Percentiles rank a stretch among this genome's conserved stretches.
Evolutionary conservation across 192 early-diverging fungal genomes (phyloP).

Genomic region (Entomortierella beljakovae): DNA sequence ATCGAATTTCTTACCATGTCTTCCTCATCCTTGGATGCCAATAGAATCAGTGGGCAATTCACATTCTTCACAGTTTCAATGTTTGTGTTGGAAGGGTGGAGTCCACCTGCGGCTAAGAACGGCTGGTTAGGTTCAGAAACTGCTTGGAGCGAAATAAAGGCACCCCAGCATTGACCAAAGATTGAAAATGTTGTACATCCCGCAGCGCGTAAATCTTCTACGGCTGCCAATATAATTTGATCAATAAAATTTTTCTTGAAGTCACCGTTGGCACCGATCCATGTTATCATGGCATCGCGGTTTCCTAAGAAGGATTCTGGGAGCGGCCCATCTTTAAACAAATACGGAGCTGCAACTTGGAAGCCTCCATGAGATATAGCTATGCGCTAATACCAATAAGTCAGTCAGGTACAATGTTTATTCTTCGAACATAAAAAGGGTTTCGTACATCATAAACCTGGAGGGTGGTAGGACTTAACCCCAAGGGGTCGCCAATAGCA

Average conservation of each 20-base stretch:
- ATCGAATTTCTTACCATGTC: constrained; percentile 57
- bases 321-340: constrained; percentile 62
- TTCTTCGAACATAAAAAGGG: not conserved
- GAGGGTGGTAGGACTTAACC: constrained; percentile 63
- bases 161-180: constrained; percentile 80
- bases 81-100: constrained; percentile 70
- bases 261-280: constrained; percentile 22
- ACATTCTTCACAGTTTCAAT: constrained; percentile 61
- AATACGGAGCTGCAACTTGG: constrained; percentile 71
- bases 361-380: constrained; percentile 61
- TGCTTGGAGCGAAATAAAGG: constrained; percentile 62
- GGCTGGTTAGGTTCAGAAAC: constrained; percentile 52
- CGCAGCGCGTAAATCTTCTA: constrained; percentile 51
- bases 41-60: constrained; percentile 67
- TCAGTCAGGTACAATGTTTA: not conserved
- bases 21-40: constrained; percentile 72
- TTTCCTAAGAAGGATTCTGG: constrained; percentile 35
- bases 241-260: constrained; percentile 21
- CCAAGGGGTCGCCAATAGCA: constrained; percentile 75
- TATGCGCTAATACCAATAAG: constrained; percentile 52
- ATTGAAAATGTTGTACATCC: constrained; percentile 60
- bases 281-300: constrained; percentile 39
- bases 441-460: constrained; percentile 72
- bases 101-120: constrained; percentile 61
- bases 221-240: constrained; percentile 10